Evolutionary conservation across 306 rosid genomes (phyloP), one percentile per base, ranked within the genome.

Genomic region (Cucurbita argyrosperma): DNA sequence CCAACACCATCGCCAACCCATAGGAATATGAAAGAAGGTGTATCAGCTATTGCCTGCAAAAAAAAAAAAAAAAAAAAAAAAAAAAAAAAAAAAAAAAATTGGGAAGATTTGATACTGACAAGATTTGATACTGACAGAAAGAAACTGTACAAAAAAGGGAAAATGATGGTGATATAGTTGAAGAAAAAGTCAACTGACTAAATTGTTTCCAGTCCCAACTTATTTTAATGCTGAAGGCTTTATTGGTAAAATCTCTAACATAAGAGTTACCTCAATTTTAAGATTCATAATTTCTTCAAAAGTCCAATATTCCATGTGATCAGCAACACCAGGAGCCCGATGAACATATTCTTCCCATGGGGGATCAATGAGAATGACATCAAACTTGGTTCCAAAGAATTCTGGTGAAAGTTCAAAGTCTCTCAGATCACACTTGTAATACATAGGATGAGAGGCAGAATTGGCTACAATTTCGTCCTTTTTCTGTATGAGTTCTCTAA

Each of bases 281-380:
- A 95, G 96, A 82, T 88, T 91, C 97, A 95, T 89, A 81, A 95
- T 95, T 87, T 95, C 97, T 85, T 95, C 99, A 64, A 91, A 95
- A 61, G 97, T 91, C 99, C 99, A 95, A 79, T 87, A 91, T 83
- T 91, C 97, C 78, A 86, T 88, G 79, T 91, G 97, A 79, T 95
- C 99, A 82, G 99, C 96, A 45, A 91, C 99, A 72, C 99, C 99
- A 80, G 99, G 99, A 76, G 99, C 99, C 4, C 99, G 96, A 82
- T 95, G 99, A 68, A 87, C 96, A 74, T 95, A 95, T 79, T 95
- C 99, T 86, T 95, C 99, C 99, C 99, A 92, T 18, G 97, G 99
- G 62, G 99, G 99, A 77, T 95, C 99, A 76, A 95, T 88, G 78
- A 95, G 99, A 84, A 95, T 95, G 71, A 95, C 99, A 76, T 95